Evolutionary conservation across 208 protist species (phyloP), one percentile per base, ranked within the genome.

Genomic region (Crithidia mellificae): DNA sequence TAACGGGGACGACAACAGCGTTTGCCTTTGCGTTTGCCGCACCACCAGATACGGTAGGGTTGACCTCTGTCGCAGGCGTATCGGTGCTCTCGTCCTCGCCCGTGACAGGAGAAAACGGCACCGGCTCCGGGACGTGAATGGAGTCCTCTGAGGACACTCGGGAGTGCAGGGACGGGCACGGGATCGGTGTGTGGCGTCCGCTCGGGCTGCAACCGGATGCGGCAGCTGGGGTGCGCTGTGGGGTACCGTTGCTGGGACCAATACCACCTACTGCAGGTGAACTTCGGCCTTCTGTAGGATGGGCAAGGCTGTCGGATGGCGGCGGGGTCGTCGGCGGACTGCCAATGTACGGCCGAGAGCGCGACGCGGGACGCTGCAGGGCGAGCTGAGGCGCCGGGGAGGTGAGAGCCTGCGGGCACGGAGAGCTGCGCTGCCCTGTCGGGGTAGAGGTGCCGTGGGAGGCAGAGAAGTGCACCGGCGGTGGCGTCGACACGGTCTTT

Each of bases 321-420:
- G 12, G 47, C 15, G 62, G 67, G 8, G n/a, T 58, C 22, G 22
- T 62, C 25, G 38, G 6, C 0, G 36, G 25, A 39, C 29, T 71
- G 58, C 46, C 46, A 43, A 43, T 43, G 24, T 38, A 44, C 6
- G 46, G 30, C 2, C 52, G 43, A 2, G 25, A 22, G 19, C 47
- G 65, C 3, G 58, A 55, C 25, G 52, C 34, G 46, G 47, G 38
- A 32, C 54, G 56, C 66, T 50, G 49, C 20, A 67, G 25, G 24
- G 24, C 22, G 24, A 41, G 32, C 22, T 62, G 36, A 39, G 39
- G 43, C 24, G 36, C 20, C 9, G 51, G 38, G 0, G 46, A 64
- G 20, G 72, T 52, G 9, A 47, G 34, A 12, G 43, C 52, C 20
- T 51, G 39, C 41, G 61, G 41, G 6, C 17, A 43, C 59, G 29